Base-by-base conservation (phyloP, 2,329 filamentous ascomycete genomes). In the Cercospora sp. region DNA sequence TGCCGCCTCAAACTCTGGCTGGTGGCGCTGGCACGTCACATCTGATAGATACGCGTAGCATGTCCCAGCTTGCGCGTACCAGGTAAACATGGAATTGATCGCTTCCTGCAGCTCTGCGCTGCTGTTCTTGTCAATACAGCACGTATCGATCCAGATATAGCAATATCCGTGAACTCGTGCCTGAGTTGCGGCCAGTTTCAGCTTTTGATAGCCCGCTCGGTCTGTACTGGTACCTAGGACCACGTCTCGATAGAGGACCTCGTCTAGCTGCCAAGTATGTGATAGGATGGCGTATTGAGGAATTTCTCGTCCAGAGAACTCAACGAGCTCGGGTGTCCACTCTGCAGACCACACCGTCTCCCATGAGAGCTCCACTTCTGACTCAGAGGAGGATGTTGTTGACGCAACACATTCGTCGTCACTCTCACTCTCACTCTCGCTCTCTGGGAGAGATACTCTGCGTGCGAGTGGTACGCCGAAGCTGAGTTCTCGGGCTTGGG, bases 201-300 rank as follows among this genome's bases (percentile, higher is more conserved):
- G 23, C 48, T 53, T 53, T 8, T 16, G 48, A 53, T 53, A 53
- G 10, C 48, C 23, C 20, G 48, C 48, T 55, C 48, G 48, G 12
- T 28, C 12, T n/a, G 48, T 6, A 28, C 48, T 55, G 20, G 48
- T 55, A n/a, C 48, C 48, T 8, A 55, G 13, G 13, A 16, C 48
- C 48, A 55, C 48, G 23, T 55, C 48, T 28, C 48, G 48, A 55
- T 55, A 55, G 48, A 55, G 48, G 13, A 55, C 48, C 48, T 55
- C 48, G n/a, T 55, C 48, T 13, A 16, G 48, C 23, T 23, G 20
- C 61, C 61, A 63, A 16, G 61, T 63, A 16, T 63, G 61, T 13
- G 61, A 63, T 5, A 63, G 26, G 28, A 39, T 63, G 28, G 45
- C 61, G 53, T 63, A 57, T 30, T 63, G 26, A n/a, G 61, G 61